phyloP scores from a whole-genome alignment of 306 rosid species.

The Purshia tridentata region DNA sequence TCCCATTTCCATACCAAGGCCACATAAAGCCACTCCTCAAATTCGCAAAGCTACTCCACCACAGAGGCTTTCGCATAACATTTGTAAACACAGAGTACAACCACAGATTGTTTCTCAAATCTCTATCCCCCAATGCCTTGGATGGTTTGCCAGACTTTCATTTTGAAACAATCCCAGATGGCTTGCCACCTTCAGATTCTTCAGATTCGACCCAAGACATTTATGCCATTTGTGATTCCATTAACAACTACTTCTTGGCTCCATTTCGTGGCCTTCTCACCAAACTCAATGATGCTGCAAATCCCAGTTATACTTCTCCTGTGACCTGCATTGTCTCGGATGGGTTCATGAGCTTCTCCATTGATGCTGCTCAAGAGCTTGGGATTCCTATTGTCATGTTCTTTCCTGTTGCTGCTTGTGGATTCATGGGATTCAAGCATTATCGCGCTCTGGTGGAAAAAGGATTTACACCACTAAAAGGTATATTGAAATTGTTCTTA shows the following conservation, averaged over 20 bases:
- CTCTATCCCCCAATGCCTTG: background rate
- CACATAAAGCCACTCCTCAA: slow-evolving; percentile 9
- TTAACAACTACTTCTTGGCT: background rate
- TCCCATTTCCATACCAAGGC: slow-evolving; percentile 7
- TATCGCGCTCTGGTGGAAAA: background rate
- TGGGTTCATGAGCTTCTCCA: slow-evolving; percentile 13
- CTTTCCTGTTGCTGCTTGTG: slow-evolving; percentile 7
- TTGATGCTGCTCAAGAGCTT: background rate
- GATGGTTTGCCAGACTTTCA: background rate
- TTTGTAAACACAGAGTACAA: background rate
- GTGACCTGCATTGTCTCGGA: slow-evolving; percentile 2
- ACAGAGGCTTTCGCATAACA: slow-evolving; percentile 5
- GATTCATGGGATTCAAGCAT: background rate
- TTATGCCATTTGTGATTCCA: background rate
- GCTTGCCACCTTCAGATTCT: background rate
- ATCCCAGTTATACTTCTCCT: background rate
- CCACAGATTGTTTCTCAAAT: slow-evolving; percentile 1
- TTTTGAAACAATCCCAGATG: slow-evolving; percentile 12
- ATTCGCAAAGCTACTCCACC: slow-evolving; percentile 10
- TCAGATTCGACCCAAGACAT: background rate
- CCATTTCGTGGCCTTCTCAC: background rate
- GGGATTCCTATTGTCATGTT: background rate
- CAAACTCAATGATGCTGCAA: background rate
- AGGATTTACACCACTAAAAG: slow-evolving; percentile 1
- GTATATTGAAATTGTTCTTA: background rate